Conservation (phyloP, 257 asterid species). For the Phtheirospermum japonicum region DNA sequence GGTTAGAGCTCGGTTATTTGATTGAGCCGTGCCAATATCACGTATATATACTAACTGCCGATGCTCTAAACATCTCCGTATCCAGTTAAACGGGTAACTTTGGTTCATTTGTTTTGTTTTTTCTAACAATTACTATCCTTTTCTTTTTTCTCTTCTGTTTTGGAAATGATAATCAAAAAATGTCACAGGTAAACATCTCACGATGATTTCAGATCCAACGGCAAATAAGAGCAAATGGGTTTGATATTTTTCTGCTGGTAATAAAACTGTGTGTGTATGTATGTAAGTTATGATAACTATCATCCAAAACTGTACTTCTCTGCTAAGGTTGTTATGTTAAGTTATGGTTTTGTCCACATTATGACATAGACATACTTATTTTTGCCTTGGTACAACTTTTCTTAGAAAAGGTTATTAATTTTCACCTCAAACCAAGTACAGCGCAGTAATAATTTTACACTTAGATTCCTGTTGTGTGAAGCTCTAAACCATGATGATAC, state of each 20-base stretch:
- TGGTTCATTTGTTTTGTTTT: not conserved
- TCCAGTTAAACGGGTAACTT: not conserved
- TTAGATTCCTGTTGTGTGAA: no score
- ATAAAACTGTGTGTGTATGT: not conserved
- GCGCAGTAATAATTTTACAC: not conserved
- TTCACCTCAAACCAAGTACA: not conserved
- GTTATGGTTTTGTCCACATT: slow-evolving; percentile 25
- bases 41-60: slow-evolving; percentile 33
- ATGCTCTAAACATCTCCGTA: not conserved
- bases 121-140: not conserved
- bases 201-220: slow-evolving; percentile 15
- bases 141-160: no score
- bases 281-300: not conserved
- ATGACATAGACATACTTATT: slow-evolving; percentile 1
- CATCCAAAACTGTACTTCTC: slow-evolving; percentile 21
- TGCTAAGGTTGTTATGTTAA: slow-evolving; percentile 22
- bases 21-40: slow-evolving; percentile 99
- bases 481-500: no score
- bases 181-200: not conserved
- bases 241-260: not conserved
- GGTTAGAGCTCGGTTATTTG: slow-evolving; percentile 60
- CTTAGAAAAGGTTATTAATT: not conserved
- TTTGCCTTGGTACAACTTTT: slow-evolving; percentile 7
- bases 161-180: no score
- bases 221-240: not conserved